Conservation (phyloP, 306 rosid genomes). For the Lotus japonicus region DNA sequence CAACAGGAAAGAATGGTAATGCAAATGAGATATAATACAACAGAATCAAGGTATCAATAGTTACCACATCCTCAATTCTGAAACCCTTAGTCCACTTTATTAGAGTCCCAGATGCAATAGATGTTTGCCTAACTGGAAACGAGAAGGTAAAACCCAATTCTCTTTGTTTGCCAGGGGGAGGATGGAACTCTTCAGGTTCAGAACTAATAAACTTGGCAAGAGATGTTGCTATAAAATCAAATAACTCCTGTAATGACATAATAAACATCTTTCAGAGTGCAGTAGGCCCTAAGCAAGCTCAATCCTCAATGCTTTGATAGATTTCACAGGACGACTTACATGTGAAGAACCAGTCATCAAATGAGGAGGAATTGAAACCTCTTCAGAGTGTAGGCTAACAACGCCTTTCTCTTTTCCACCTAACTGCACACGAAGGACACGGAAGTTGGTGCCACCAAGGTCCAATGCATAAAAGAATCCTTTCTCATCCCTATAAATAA, state of each 20-base stretch:
- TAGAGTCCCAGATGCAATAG: constrained; percentile 82
- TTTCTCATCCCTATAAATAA: constrained; percentile 62
- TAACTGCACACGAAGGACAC: constrained; percentile 78
- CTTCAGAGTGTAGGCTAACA: constrained; percentile 43
- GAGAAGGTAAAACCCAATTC: constrained; percentile 99
- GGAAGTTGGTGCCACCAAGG: constrained; percentile 98
- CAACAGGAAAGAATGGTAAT: background rate
- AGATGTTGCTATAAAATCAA: constrained; percentile 74
- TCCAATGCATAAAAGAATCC: constrained; percentile 91
- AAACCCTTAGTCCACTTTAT: constrained; percentile 98
- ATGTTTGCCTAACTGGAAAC: constrained; percentile 82
- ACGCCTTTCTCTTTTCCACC: constrained; percentile 75
- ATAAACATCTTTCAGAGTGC: constrained; percentile 17
- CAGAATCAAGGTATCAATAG: constrained; percentile 23
- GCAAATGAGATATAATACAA: constrained; percentile 11
- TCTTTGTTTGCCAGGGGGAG: constrained; percentile 85
- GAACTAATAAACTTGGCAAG: constrained; percentile 72
- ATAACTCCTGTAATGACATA: constrained; percentile 60
- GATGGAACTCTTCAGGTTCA: constrained; percentile 78
- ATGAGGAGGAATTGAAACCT: constrained; percentile 93
- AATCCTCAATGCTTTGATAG: background rate
- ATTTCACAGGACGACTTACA: constrained; percentile 44
- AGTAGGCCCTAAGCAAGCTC: background rate
- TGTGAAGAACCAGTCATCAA: constrained; percentile 81
- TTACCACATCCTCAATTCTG: constrained; percentile 65